These are phyloP conservation scores for Inga leiocalycina DNA, from an alignment of 306 rosid species.

Conservation along the genomic window DNA sequence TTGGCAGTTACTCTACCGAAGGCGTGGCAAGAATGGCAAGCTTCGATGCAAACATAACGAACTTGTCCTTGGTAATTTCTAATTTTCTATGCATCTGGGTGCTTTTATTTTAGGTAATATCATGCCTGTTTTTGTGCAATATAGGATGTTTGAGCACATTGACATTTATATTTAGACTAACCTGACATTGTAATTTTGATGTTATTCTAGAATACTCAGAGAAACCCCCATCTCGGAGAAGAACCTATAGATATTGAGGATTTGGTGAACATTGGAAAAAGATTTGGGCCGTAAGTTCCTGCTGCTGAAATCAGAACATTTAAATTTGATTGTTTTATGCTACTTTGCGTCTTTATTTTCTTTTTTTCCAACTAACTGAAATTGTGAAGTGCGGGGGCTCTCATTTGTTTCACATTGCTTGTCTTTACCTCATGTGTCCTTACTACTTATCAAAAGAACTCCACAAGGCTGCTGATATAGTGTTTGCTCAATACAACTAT, in stretches of 20 bases:
- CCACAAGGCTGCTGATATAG: constrained; percentile 78
- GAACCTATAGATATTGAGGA: constrained; percentile 95
- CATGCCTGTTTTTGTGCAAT: constrained; percentile 1
- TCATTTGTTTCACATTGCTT: constrained; percentile 30
- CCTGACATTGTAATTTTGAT: too few species aligned
- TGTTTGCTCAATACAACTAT: constrained; percentile 94
- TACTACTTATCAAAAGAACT: constrained; percentile 87
- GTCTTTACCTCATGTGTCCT: constrained; percentile 73
- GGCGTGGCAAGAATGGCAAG: constrained; percentile 48
- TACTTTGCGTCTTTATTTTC: constrained; percentile 3
- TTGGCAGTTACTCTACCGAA: constrained; percentile 66
- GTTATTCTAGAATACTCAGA: too few species aligned
- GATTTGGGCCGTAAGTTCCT: constrained; percentile 82
- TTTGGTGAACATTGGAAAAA: constrained; percentile 81
- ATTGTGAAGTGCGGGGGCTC: constrained; percentile 32
- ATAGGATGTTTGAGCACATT: constrained; percentile 17
- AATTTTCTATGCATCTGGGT: background rate
- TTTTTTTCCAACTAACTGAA: constrained; percentile 1
- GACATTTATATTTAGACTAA: constrained; percentile 25
- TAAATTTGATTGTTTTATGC: constrained; percentile 10
- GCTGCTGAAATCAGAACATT: constrained; percentile 20
- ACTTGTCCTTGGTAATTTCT: constrained; percentile 56
- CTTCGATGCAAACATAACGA: constrained; percentile 53
- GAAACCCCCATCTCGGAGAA: constrained; percentile 83
- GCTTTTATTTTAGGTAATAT: constrained; percentile 13